Evolutionary conservation across 1,139 yeast species (phyloP), one percentile per base, ranked within the genome.

Genomic region (Wickerhamiella infanticola): DNA sequence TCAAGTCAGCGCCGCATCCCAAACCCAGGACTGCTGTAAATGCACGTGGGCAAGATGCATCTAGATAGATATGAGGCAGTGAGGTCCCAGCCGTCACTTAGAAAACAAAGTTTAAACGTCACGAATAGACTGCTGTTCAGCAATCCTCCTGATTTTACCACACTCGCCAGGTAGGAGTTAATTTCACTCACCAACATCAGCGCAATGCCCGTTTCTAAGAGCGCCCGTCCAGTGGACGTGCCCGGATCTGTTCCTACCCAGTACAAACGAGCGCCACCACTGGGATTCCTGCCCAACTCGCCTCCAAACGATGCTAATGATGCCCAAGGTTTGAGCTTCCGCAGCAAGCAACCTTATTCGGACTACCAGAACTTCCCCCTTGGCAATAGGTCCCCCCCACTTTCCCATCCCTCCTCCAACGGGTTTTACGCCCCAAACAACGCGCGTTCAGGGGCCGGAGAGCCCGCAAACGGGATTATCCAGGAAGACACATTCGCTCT

Each of bases 261-360:
- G 13, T 35, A 36, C 37, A 40, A 40, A 33, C 42, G 42, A 9
- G 37, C 26, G 23, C 31, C 40, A 11, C 40, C 40, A 9, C 24
- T 23, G 18, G 37, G 36, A 6, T 36, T 35, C 36, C 9, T 42
- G 24, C 41, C 45, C 8, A 35, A 37, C 29, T 42, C 45, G 5
- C 45, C 45, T 5, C 45, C 45, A 7, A 42, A 42, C 25, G 45
- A 42, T 5, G 26, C 42, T 4, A 33, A 24, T 11, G 33, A 29
- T 11, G 7, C 11, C 33, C 33, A 29, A 11, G 33, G 33, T 29
- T 11, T 29, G 9, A 11, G 33, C 33, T 29, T 29, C 33, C 9
- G 7, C 9, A 11, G 9, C 7, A 29, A 29, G 11, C 33, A 29
- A 11, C 33, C 33, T 29, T 7, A 7, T 2, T 2, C 33, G 33